phyloP scores from a whole-genome alignment of 441 rosid genomes.

The Pelargonium fulgidum region DNA sequence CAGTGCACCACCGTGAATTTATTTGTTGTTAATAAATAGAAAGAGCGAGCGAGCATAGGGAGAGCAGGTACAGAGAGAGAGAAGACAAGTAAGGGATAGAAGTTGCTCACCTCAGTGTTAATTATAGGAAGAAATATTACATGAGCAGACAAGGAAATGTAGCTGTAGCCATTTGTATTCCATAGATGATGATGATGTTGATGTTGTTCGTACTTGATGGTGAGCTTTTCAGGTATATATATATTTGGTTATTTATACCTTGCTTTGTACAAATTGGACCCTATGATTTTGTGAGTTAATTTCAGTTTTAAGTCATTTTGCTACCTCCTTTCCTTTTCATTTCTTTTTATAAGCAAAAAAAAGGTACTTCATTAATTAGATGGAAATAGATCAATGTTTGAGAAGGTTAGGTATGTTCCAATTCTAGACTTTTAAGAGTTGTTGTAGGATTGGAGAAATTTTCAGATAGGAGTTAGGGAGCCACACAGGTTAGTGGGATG shows the following conservation, averaged over 20 bases:
- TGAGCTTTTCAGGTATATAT: conserved; percentile 33
- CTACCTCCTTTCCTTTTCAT: no score
- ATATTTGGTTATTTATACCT: conserved; percentile 27
- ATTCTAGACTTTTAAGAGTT: no score
- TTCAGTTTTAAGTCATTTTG: background rate
- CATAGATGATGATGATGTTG: conserved; percentile 17
- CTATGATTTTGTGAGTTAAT: conserved; percentile 20
- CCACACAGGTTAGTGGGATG: no score
- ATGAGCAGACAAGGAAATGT: conserved; percentile 15
- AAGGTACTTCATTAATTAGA: no score
- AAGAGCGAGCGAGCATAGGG: background rate
- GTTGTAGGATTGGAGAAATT: no score
- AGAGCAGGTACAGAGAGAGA: conserved; percentile 20
- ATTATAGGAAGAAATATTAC: conserved; percentile 24
- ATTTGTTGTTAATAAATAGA: conserved; percentile 32
- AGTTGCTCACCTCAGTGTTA: conserved; percentile 25
- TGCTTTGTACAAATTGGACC: conserved; percentile 27
- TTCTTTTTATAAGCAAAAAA: no score
- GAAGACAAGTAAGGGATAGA: conserved; percentile 13
- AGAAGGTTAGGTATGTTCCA: no score
- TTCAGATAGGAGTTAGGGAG: no score
- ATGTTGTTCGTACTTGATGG: conserved; percentile 18
- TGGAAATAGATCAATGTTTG: no score
- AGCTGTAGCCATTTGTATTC: conserved; percentile 36
- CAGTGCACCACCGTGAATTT: conserved; percentile 7